Base-by-base conservation (phyloP, 2,329 filamentous ascomycete genomes). In the Penicillium sp. region DNA sequence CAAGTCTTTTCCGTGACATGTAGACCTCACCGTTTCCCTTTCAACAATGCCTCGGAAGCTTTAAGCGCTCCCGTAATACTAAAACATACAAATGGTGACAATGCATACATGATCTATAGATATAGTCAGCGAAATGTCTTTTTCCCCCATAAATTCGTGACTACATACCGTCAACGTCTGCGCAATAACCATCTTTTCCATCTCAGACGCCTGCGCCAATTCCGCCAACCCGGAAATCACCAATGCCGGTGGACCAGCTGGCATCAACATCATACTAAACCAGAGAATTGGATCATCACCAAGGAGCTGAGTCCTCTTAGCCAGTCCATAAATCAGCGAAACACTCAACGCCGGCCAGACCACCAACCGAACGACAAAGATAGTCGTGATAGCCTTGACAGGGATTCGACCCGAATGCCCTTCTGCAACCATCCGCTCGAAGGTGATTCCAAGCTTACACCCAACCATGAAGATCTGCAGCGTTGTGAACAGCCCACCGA, bases 401-500 rank as follows among this genome's bases (percentile, higher is more conserved):
- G 44, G 73, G 73, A 36, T 78, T 65, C 51, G 78, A 68, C 47
- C 77, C 72, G 33, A 68, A n/a, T 52, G 19, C 5, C 53, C 45
- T 23, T 61, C 65, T 19, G 73, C 69, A 62, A 78, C 79, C 66
- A 79, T 78, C 57, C 75, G 75, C 55, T 76, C 69, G 60, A 84
- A 74, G 16, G 82, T 80, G 23, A 79, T 79, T 54, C 81, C 84
- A 1, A 89, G 78, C 61, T 86, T 86, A n/a, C 87, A 83, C 1
- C 87, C 86, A 0, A 87, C 85, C 0, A 89, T 80, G 16, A 89
- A 80, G 16, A 89, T 83, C 31, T 87, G 87, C 27, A 87, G 72
- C 0, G 84, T 80, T 0, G 87, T 84, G 66, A 89, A 89, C 0
- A 89, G 76, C 0, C 80, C 77, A 3, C 87, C 86, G 23, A 88